Percentiles rank a stretch among this genome's conserved stretches.
These are phyloP conservation scores for Hamiltosporidium tvaerminnensis DNA, from an alignment of 371 early-diverging fungal genomes.

Conservation along the genomic window DNA sequence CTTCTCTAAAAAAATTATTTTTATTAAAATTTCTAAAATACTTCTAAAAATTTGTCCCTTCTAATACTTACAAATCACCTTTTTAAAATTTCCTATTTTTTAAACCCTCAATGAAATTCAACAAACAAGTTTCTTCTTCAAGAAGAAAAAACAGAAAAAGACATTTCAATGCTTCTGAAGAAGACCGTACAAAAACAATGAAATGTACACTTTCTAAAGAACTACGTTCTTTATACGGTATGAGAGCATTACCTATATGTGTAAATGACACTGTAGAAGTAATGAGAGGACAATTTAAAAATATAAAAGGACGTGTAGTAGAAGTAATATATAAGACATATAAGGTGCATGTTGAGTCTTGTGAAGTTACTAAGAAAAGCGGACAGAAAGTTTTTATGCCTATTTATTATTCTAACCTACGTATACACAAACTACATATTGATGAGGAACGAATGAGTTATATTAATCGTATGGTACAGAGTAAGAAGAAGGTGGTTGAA, in stretches of 20 bases:
- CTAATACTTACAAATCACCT: too few species aligned
- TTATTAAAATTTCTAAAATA: too few species aligned
- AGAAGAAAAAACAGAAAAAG: slow-evolving; percentile 52
- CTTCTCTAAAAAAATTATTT: too few species aligned
- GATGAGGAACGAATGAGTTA: slow-evolving; percentile 36
- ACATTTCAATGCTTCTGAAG: slow-evolving; percentile 38
- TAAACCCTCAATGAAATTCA: slow-evolving; percentile 38
- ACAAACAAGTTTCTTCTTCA: slow-evolving; percentile 29
- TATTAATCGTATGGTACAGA: too few species aligned
- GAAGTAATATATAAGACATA: slow-evolving; percentile 34
- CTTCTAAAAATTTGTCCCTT: too few species aligned
- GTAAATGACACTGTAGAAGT: slow-evolving; percentile 44
- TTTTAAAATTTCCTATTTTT: too few species aligned
- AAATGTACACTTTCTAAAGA: slow-evolving; percentile 43
- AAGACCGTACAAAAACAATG: slow-evolving; percentile 43
- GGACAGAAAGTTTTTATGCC: slow-evolving; percentile 33
- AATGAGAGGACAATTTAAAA: slow-evolving; percentile 37
- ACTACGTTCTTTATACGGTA: slow-evolving; percentile 36
- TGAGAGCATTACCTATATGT: slow-evolving; percentile 42
- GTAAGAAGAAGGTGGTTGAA: too few species aligned
- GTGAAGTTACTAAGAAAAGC: slow-evolving; percentile 33
- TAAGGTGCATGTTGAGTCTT: slow-evolving; percentile 45
- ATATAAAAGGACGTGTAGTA: slow-evolving; percentile 33
- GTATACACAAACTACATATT: slow-evolving; percentile 38
- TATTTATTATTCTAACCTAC: slow-evolving; percentile 45